A percentile compares a stretch with the other conserved stretches of the same genome.
Evolutionary conservation across 129 eudicot species (phyloP).

Genomic region (Helichrysum umbraculigerum): DNA sequence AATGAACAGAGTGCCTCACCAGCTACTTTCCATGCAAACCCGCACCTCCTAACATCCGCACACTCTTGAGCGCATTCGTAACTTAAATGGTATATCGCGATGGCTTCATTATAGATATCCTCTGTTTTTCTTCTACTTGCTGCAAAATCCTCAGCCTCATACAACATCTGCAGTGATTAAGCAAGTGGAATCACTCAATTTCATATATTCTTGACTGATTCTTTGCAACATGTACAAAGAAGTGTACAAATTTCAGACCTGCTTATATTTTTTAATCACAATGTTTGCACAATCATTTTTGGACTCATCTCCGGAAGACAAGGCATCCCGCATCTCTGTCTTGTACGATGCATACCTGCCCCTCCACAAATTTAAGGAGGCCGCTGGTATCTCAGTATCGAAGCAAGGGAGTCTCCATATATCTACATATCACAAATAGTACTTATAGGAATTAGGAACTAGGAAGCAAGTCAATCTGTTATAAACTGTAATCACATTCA

Average conservation of each 20-base stretch:
- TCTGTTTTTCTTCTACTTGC: slow-evolving; percentile 38
- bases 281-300: slow-evolving; percentile 38
- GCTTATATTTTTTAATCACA: slow-evolving; percentile 51
- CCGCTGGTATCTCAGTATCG: slow-evolving; percentile 44
- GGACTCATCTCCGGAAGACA: slow-evolving; percentile 31
- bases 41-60: slow-evolving; percentile 41
- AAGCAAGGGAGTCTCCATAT: slow-evolving; percentile 59
- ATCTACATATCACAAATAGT: slow-evolving; percentile 32
- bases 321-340: slow-evolving; percentile 47
- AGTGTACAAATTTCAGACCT: slow-evolving; percentile 37
- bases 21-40: slow-evolving; percentile 89
- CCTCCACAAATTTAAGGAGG: slow-evolving; percentile 38
- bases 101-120: slow-evolving; percentile 52
- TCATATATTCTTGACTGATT: not conserved
- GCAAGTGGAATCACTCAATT: not conserved
- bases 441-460: not conserved
- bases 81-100: slow-evolving; percentile 52
- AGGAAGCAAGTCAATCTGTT: not conserved
- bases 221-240: not conserved
- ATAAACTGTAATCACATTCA: not conserved
- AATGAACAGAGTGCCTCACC: slow-evolving; percentile 60
- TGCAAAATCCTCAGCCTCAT: slow-evolving; percentile 33
- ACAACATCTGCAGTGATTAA: slow-evolving; percentile 29
- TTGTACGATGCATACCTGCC: slow-evolving; percentile 42
- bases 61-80: slow-evolving; percentile 44